Evolutionary conservation across 1,284 basidiomycete genomes (phyloP).

Genomic region (Peniophora sp.): DNA sequence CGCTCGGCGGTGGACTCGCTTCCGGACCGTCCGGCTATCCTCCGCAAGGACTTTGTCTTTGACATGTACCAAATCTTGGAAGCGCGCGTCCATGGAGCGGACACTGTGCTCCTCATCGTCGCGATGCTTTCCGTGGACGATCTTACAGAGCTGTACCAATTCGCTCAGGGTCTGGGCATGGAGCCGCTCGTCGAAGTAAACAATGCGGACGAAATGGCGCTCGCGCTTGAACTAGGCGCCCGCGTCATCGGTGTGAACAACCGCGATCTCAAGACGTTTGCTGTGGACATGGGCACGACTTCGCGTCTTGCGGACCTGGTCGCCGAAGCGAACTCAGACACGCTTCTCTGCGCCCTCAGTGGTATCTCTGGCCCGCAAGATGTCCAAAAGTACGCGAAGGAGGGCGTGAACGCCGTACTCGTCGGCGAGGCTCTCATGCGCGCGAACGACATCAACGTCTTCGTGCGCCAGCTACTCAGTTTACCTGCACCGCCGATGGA

Average conservation of each 20-base stretch:
- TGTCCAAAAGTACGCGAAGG: slow-evolving; percentile 73
- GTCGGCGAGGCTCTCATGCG: slow-evolving; percentile 96
- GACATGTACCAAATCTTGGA: slow-evolving; percentile 94
- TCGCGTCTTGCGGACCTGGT: slow-evolving; percentile 84
- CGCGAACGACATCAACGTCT: slow-evolving; percentile 72
- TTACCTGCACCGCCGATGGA: slow-evolving; percentile 25
- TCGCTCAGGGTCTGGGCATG: slow-evolving; percentile 83
- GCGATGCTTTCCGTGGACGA: slow-evolving; percentile 79
- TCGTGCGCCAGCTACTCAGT: slow-evolving; percentile 80
- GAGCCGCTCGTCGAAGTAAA: slow-evolving; percentile 99
- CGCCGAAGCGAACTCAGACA: slow-evolving; percentile 60
- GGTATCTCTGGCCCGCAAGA: slow-evolving; percentile 81
- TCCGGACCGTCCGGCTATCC: slow-evolving; percentile 86
- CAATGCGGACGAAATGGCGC: slow-evolving; percentile 84
- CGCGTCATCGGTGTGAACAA: slow-evolving; percentile 98
- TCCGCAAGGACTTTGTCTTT: slow-evolving; percentile 96
- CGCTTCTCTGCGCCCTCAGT: slow-evolving; percentile 86
- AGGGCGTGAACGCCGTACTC: slow-evolving; percentile 86
- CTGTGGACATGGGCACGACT: slow-evolving; percentile 96
- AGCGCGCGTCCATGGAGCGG: slow-evolving; percentile 87
- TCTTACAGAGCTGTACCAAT: slow-evolving; percentile 76
- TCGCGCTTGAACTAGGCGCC: slow-evolving; percentile 80
- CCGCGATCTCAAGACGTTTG: slow-evolving; percentile 92
- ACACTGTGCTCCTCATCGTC: slow-evolving; percentile 95
- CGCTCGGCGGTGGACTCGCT: slow-evolving; percentile 78